These are phyloP conservation scores for Chalciporus pseudorubinellus DNA, from an alignment of 768 basidiomycete species.

Conservation along the genomic window DNA sequence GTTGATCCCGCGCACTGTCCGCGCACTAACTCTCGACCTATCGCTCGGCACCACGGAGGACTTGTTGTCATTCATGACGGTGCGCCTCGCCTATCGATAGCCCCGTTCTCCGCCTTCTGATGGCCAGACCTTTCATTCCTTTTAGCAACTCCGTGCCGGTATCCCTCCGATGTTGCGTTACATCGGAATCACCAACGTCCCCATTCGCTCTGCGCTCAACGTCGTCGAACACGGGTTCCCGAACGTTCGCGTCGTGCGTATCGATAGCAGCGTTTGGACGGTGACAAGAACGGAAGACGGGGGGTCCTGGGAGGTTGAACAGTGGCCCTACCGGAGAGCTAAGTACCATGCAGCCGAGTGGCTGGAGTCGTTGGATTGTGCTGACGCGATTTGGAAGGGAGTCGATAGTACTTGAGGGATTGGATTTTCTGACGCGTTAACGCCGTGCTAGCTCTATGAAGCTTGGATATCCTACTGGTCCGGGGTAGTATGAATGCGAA, in stretches of 20 bases:
- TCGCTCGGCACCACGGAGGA: slow-evolving; percentile 38
- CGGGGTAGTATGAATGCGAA: too few species aligned
- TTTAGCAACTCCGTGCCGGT: slow-evolving; percentile 60
- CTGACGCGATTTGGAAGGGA: slow-evolving; percentile 44
- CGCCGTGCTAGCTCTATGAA: too few species aligned
- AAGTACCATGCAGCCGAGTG: slow-evolving; percentile 55
- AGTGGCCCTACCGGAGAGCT: slow-evolving; percentile 54
- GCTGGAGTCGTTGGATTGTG: slow-evolving; percentile 65
- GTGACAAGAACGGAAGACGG: slow-evolving; percentile 37
- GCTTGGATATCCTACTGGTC: too few species aligned
- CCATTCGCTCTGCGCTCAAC: slow-evolving; percentile 36
- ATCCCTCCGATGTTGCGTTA: slow-evolving; percentile 53
- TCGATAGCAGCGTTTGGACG: slow-evolving; percentile 56
- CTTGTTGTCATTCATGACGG: slow-evolving; percentile 41
- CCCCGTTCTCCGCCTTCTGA: not conserved
- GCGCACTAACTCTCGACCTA: slow-evolving; percentile 46
- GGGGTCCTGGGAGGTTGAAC: slow-evolving; percentile 43
- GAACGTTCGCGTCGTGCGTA: slow-evolving; percentile 52
- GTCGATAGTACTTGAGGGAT: slow-evolving; percentile 10
- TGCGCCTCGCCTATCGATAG: slow-evolving; percentile 16
- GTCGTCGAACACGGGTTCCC: slow-evolving; percentile 62
- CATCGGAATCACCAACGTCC: slow-evolving; percentile 52
- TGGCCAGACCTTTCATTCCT: not conserved
- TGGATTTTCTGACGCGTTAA: too few species aligned
- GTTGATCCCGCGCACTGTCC: slow-evolving; percentile 58